Conservation (phyloP, 2,329 filamentous ascomycete species). For the Grosmannia clavigera region DNA sequence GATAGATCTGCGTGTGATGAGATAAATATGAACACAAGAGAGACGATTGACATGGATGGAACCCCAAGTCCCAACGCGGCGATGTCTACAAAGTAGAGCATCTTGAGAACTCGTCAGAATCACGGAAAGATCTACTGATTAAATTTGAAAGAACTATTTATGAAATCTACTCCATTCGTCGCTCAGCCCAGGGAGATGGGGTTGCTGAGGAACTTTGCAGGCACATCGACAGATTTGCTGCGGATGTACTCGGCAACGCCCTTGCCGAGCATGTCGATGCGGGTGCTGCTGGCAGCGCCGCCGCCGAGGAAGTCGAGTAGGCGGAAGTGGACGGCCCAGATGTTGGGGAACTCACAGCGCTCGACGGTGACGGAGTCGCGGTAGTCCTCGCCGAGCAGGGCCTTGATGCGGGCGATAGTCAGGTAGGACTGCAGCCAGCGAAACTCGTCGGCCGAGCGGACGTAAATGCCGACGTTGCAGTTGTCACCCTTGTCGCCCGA, state of each 20-base stretch:
- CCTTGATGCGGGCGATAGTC: slow-evolving; percentile 22
- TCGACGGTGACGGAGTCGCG: slow-evolving; percentile 25
- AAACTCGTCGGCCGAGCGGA: slow-evolving; percentile 18
- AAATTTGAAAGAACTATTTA: background rate
- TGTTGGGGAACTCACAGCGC: slow-evolving; percentile 29
- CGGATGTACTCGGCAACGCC: slow-evolving; percentile 37
- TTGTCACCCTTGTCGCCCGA: slow-evolving; percentile 23
- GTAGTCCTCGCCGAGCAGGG: slow-evolving; percentile 32
- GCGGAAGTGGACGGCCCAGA: slow-evolving; percentile 19
- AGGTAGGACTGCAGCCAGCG: slow-evolving; percentile 14
- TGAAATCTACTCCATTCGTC: background rate
- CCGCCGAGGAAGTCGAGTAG: slow-evolving; percentile 30
- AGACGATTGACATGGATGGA: too few relatives aligned
- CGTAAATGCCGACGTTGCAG: slow-evolving; percentile 22
- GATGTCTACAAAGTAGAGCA: too few relatives aligned
- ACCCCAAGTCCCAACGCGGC: too few relatives aligned
- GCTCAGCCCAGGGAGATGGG: background rate
- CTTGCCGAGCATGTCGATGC: slow-evolving; percentile 38
- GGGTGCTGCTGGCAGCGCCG: slow-evolving; percentile 32
- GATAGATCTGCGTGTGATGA: too few relatives aligned
- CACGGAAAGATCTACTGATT: too few relatives aligned
- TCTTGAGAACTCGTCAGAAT: too few relatives aligned
- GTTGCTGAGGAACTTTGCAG: slow-evolving; percentile 10
- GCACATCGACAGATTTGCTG: slow-evolving; percentile 18
- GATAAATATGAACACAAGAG: too few relatives aligned